phyloP scores from a whole-genome alignment of 1,284 basidiomycete species.

The Earliella scabrosa region DNA sequence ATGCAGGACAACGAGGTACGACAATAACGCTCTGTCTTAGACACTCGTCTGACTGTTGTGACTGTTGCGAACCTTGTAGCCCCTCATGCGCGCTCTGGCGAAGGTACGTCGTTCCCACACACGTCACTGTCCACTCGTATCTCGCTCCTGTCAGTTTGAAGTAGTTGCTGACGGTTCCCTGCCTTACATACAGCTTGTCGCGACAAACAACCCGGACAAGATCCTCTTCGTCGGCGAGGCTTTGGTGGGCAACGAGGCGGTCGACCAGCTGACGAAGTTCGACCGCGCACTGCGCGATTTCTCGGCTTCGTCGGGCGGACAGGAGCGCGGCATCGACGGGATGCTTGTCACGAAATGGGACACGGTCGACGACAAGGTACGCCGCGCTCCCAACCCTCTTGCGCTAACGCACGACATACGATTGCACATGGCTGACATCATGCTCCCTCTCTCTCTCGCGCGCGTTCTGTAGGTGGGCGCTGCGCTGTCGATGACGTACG shows the following conservation, averaged over 20 bases:
- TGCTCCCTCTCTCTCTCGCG: constrained; percentile 5
- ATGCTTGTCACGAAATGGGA: constrained; percentile 98
- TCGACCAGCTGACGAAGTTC: constrained; percentile 94
- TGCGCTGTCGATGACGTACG: constrained; percentile 96
- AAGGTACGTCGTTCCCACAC: constrained; percentile 58
- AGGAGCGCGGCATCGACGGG: constrained; percentile 90
- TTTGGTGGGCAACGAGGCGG: constrained; percentile 95
- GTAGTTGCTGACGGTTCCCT: neutral
- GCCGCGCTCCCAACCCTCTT: neutral
- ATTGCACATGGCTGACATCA: neutral
- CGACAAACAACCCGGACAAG: constrained; percentile 93
- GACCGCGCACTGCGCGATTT: constrained; percentile 91
- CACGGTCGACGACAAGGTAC: constrained; percentile 91
- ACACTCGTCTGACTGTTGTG: constrained; percentile 5
- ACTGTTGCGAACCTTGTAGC: constrained; percentile 55
- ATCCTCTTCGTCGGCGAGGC: constrained; percentile 97
- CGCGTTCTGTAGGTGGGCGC: constrained; percentile 90
- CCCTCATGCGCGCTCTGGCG: constrained; percentile 96
- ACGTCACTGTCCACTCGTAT: neutral
- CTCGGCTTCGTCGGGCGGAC: constrained; percentile 68
- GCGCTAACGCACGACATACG: neutral
- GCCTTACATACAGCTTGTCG: constrained; percentile 65
- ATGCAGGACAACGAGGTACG: constrained; percentile 97
- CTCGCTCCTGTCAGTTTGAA: neutral
- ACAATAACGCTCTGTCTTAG: constrained; percentile 1